Evolutionary conservation across 108 stramenopile genomes (phyloP), one percentile per base, ranked within the genome.

Genomic region (Aureococcus anophagefferens): DNA sequence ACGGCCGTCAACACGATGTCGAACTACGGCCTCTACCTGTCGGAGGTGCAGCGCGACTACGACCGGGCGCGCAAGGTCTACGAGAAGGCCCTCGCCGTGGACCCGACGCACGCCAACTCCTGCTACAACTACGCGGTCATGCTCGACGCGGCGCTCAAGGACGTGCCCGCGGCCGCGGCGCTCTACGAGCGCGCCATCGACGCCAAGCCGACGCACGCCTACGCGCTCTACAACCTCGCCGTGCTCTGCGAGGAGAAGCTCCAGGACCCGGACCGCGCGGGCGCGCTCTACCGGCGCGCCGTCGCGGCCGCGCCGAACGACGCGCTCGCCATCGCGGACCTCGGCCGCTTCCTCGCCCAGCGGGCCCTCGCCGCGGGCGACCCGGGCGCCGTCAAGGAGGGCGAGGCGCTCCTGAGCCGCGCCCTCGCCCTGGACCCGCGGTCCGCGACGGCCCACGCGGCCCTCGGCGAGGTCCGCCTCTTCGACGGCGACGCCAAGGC

Each of bases 121-220:
- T 45, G 77, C 31, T 84, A 84, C 66, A 84, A 84, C 66, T 82
- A 84, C 64, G 83, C 81, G 18, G 83, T 84, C 30, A 66, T 84
- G 33, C 77, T 82, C 21, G 83, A 84, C 68, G 68, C 66, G 45
- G 78, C 62, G 44, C 34, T 77, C 9, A 33, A 71, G 0, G 66
- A 76, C 33, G 72, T 81, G 35, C 30, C 32, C 45, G 72, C 59
- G 17, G 83, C 83, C 16, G 83, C 76, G 40, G 66, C 32, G 13
- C 62, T 80, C 64, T 84, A 84, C 68, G 46, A 76, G 21, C 46
- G 37, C 45, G 72, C 78, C 68, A 30, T 84, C 11, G 72, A 45
- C 18, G 64, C 65, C 14, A 66, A 80, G 31, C 63, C 81, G 31
- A 64, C 44, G 15, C 83, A 84, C 79, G 62, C 76, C 62, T 84